Evolutionary conservation across 2,329 filamentous ascomycete species (phyloP).

Genomic region (Alternaria sp.): DNA sequence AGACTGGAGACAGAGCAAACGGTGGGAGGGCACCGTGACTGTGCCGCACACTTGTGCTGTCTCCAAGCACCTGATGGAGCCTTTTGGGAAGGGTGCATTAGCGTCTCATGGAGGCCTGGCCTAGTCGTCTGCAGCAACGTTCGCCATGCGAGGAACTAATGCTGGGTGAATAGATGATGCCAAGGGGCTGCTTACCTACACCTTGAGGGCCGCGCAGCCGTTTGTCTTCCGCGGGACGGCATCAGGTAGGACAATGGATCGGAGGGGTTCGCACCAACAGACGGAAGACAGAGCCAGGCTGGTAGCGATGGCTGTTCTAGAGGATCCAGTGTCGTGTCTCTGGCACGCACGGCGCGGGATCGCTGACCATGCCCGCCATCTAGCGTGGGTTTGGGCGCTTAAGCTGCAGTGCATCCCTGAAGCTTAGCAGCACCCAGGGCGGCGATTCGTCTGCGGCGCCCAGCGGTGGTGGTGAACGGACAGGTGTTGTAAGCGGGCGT

Average conservation of each 20-base stretch:
- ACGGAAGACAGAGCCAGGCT: background rate
- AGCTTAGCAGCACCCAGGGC: conserved; percentile 3
- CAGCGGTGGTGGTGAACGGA: conserved; percentile 13
- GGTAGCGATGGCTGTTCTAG: conserved; percentile 2
- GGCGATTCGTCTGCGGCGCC: conserved; percentile 16
- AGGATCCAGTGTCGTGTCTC: conserved; percentile 21
- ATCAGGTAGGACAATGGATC: background rate
- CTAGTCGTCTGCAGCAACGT: conserved; percentile 14
- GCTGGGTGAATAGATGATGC: conserved; percentile 12
- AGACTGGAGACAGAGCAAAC: conserved; percentile 16
- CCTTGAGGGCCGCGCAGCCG: background rate
- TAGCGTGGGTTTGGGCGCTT: conserved; percentile 21
- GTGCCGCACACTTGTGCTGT: conserved; percentile 25
- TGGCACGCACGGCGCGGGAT: conserved; percentile 18
- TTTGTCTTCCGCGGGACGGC: background rate
- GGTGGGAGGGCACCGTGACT: conserved; percentile 24
- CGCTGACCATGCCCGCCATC: conserved; percentile 9
- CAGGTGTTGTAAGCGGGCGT: conserved; percentile 17
- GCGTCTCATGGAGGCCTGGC: conserved; percentile 20
- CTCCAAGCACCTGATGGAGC: conserved; percentile 21
- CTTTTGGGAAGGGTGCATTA: conserved; percentile 29
- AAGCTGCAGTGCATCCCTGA: conserved; percentile 15
- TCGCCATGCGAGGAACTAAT: conserved; percentile 11
- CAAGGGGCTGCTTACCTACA: background rate
- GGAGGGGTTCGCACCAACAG: background rate